Evolutionary conservation across 768 basidiomycete species (phyloP).

Genomic region (Rhizopogon vesiculosus): DNA sequence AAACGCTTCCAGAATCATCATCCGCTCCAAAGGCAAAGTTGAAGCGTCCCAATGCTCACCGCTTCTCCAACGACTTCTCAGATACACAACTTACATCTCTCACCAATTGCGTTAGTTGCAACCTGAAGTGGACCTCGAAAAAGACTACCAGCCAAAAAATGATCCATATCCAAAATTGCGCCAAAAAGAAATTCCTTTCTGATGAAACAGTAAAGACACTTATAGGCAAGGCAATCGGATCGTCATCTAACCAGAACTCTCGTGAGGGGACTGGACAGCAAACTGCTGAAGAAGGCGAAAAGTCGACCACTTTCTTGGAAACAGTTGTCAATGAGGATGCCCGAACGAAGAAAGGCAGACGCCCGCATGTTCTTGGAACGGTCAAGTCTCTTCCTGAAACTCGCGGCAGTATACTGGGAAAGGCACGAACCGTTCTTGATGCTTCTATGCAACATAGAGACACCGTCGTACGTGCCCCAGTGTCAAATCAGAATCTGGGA

Average conservation of each 20-base stretch:
- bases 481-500: not conserved
- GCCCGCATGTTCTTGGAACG: constrained; percentile 32
- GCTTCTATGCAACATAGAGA: not conserved
- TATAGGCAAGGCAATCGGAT: constrained; percentile 44
- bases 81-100: constrained; percentile 44
- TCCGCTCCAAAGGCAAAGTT: not conserved
- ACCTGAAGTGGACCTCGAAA: constrained; percentile 60
- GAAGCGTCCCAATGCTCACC: not conserved
- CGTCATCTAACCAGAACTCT: constrained; percentile 4
- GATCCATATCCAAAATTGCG: constrained; percentile 63
- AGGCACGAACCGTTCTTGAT: constrained; percentile 32
- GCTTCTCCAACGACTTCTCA: constrained; percentile 33
- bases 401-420: constrained; percentile 36
- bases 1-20: not conserved
- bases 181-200: constrained; percentile 51
- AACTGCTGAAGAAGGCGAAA: constrained; percentile 16
- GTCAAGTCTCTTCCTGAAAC: constrained; percentile 45
- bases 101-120: constrained; percentile 60
- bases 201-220: constrained; percentile 52
- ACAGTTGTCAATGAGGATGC: constrained; percentile 42
- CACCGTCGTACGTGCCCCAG: constrained; percentile 3
- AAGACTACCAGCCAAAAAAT: constrained; percentile 63
- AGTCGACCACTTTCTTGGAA: constrained; percentile 46
- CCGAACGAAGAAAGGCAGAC: constrained; percentile 43
- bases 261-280: constrained; percentile 18